These are phyloP conservation scores for Heliamphora exappendiculata DNA, from an alignment of 148 eudicot species.

Conservation along the genomic window DNA sequence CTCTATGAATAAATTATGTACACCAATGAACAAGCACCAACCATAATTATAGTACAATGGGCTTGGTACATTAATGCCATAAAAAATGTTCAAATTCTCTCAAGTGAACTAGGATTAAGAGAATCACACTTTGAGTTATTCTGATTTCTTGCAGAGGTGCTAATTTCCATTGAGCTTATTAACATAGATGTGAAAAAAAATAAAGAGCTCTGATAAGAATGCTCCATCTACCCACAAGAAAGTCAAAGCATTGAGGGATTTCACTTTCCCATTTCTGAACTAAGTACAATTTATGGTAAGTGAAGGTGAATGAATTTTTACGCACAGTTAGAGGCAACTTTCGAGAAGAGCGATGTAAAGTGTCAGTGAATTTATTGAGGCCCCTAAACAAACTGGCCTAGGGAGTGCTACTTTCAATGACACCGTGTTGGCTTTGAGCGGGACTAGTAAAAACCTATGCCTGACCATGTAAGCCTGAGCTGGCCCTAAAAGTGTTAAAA, in stretches of 20 bases:
- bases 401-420: background rate
- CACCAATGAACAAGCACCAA: background rate
- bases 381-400: background rate
- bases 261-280: too few relatives aligned
- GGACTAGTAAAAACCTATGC: background rate
- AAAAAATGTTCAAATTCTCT: background rate
- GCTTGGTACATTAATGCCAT: background rate
- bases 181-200: background rate
- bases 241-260: background rate
- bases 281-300: too few relatives aligned
- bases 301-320: too few relatives aligned
- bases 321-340: too few relatives aligned
- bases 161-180: background rate
- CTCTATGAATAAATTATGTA: background rate
- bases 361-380: background rate
- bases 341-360: background rate
- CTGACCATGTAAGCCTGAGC: background rate
- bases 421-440: conserved; percentile 1
- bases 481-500: background rate
- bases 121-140: background rate
- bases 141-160: background rate
- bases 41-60: background rate
- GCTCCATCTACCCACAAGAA: background rate
- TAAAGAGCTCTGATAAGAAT: background rate
- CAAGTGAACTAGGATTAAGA: background rate